Evolutionary conservation across 768 basidiomycete species (phyloP), one percentile per base, ranked within the genome.

Genomic region (Mycena belliarum): DNA sequence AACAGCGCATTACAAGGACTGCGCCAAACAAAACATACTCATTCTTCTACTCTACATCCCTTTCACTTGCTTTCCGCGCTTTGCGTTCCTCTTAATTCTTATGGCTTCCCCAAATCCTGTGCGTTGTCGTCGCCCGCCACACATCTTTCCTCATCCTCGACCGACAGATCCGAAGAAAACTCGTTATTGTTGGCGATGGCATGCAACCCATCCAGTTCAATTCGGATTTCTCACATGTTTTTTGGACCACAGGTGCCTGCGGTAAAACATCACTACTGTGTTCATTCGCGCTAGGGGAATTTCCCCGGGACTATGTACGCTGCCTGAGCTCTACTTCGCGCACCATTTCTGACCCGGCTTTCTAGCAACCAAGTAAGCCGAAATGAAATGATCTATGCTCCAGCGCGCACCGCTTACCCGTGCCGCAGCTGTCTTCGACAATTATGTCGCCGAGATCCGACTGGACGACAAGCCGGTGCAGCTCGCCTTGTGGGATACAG

Each of bases 401-500:
- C 49, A 38, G 37, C 54, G 47, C 42, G 51, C 52, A 46, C 61
- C 52, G 59, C 63, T 63, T 46, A 62, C 53, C 52, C 32, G 61
- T 63, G 38, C 32, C 67, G 47, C 72, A 95, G 95, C 95, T 64
- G 90, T 98, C 49, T 98, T 98, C 68, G 95, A 98, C 74, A 99
- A 98, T 70, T 98, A 96, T 75, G 96, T 98, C 63, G 96, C 97
- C 45, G 97, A 99, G 79, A 98, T 99, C 68, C 82, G 93, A 65
- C 79, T 99, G 51, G 97, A 99, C 73, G 95, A 95, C 64, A 98
- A 98, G 74, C 93, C 95, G 35, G 93, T 99, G 18, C 95, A 98
- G 72, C 75, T 98, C 57, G 96, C 97, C 40, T 76, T 98, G 42
- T 98, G 97, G 97, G 97, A 99, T 82, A 98, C 97, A 52, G 97